Evolutionary conservation across 768 basidiomycete species (phyloP), one percentile per base, ranked within the genome.

Genomic region (Pleurotus salmoneostramineus): DNA sequence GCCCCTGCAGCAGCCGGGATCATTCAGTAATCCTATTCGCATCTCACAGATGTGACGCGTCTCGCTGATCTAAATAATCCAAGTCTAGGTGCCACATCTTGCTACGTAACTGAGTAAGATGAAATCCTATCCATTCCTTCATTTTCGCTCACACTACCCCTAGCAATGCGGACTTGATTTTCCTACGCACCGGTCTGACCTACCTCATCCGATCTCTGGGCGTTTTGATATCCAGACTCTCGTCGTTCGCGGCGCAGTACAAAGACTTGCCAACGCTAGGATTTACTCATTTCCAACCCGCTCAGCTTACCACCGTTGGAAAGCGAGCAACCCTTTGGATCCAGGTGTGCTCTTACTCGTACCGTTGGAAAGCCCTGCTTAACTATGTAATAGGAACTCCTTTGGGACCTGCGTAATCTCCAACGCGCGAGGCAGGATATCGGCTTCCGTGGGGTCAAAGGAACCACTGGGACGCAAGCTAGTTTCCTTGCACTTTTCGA

Each of bases 221-320:
- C 0, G 79, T 91, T 31, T 83, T 99, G 55, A 95, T 99, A 65
- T 89, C 90, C 44, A 89, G 96, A 35, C 83, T 99, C 42, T 81
- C 95, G 21, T 67, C 72, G 1, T 99, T 98, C 62, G 95, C 97
- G 5, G 77, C 82, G 40, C 80, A 95, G 65, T 88, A 98, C 70
- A 86, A 87, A 47, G 91, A 86, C 59, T 83, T 98, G 40, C 95
- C 97, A 0, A 94, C 95, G 0, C 82, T 99, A 34, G 97, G 97
- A 1, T 99, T 96, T 76, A 99, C 97, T 4, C 97, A 99, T 71
- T 99, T 95, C 78, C 97, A 99, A 72, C 95, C 97, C 3, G 97
- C 97, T 5, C 97, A 99, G 74, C 79, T 98, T 59, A 98, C 96
- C 0, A 99, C 97, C 2, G 96, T 99, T 32, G 97, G 97, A 5